A percentile compares a stretch with the other conserved stretches of the same genome.
These are phyloP conservation scores for Hymenochaete sp. DNA, from an alignment of 1,284 basidiomycete species.

Conservation along the genomic window DNA sequence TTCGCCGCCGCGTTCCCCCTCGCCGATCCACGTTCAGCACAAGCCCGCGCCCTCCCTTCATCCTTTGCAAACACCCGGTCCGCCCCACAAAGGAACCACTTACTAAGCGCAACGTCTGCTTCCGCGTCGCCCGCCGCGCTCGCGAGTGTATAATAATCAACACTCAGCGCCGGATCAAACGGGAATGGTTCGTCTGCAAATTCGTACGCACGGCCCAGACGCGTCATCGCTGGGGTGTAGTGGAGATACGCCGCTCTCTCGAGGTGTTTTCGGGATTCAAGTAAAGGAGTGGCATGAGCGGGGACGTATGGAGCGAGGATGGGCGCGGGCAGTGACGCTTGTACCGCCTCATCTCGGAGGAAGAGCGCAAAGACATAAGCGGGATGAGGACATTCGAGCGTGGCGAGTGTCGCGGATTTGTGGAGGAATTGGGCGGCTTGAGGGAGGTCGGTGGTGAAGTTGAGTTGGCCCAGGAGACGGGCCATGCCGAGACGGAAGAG, in stretches of 20 bases:
- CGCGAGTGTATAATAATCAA: slow-evolving; percentile 89
- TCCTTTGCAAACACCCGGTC: slow-evolving; percentile 80
- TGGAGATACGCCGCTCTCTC: slow-evolving; percentile 81
- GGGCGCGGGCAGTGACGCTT: slow-evolving; percentile 44
- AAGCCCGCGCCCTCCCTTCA: slow-evolving; percentile 65
- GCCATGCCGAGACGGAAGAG: slow-evolving; percentile 88
- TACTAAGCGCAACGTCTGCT: slow-evolving; percentile 91
- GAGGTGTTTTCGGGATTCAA: slow-evolving; percentile 28
- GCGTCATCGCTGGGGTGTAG: slow-evolving; percentile 87
- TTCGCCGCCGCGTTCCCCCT: slow-evolving; percentile 30
- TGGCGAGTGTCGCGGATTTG: slow-evolving; percentile 68
- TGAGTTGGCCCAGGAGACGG: slow-evolving; percentile 79
- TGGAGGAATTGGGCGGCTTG: slow-evolving; percentile 61
- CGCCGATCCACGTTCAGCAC: slow-evolving; percentile 54
- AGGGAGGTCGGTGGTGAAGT: slow-evolving; percentile 38
- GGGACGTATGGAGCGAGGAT: slow-evolving; percentile 48
- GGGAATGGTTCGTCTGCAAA: slow-evolving; percentile 64
- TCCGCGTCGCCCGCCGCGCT: slow-evolving; percentile 82
- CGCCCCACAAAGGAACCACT: slow-evolving; percentile 91
- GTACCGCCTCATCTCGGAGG: slow-evolving; percentile 39
- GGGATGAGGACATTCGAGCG: slow-evolving; percentile 71
- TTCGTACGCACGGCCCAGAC: slow-evolving; percentile 87
- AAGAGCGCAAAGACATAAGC: slow-evolving; percentile 82
- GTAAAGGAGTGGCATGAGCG: slow-evolving; percentile 36
- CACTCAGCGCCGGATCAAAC: slow-evolving; percentile 86